phyloP scores from a whole-genome alignment of 345 rosid species.

The Lepidium aucheri region DNA sequence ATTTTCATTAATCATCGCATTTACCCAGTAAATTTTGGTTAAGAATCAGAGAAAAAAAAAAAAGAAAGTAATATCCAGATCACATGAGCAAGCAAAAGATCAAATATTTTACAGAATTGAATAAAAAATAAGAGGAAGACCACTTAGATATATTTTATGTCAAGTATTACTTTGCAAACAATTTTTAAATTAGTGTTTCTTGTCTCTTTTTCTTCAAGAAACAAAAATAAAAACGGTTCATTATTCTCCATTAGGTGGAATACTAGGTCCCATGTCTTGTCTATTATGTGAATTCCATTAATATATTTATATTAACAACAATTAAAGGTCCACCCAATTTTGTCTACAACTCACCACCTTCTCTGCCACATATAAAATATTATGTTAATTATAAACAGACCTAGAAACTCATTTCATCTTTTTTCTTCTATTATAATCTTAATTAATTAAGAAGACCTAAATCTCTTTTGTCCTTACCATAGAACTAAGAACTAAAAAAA shows the following conservation, averaged over 20 bases:
- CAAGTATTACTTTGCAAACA: conserved; percentile 1
- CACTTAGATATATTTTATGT: neutral
- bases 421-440: neutral
- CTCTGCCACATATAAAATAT: conserved; percentile 16
- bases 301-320: neutral
- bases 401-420: conserved; percentile 8
- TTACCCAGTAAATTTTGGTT: neutral
- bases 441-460: neutral
- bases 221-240: neutral
- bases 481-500: neutral
- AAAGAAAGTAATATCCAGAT: neutral
- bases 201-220: neutral
- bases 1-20: no score
- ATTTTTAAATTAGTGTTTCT: neutral
- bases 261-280: conserved; percentile 28
- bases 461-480: conserved; percentile 7
- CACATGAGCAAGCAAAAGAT: neutral
- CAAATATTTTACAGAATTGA: neutral
- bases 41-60: neutral
- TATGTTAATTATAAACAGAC: neutral
- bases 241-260: conserved; percentile 30
- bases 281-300: conserved; percentile 16
- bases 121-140: neutral
- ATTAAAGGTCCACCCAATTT: conserved; percentile 23
- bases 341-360: conserved; percentile 28